Conservation (phyloP, 768 basidiomycete genomes). For the Russula sp. region DNA sequence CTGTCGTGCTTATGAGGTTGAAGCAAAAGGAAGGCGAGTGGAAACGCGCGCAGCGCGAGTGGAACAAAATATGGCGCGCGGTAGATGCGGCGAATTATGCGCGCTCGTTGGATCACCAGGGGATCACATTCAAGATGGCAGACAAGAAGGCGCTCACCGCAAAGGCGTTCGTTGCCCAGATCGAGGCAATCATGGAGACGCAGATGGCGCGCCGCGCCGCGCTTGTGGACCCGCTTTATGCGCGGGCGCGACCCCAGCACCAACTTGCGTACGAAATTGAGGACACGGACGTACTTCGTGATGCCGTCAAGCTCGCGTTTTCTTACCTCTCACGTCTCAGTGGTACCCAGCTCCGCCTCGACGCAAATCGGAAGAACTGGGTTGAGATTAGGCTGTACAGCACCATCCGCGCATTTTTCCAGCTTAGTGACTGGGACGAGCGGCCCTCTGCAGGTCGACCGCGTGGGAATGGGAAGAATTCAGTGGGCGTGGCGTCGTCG, state of each 20-base stretch:
- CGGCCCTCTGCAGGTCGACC: conserved; percentile 11
- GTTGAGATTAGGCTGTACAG: conserved; percentile 81
- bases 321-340: conserved; percentile 92
- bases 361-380: conserved; percentile 66
- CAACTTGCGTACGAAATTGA: conserved; percentile 79
- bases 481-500: neutral
- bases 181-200: conserved; percentile 80
- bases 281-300: conserved; percentile 76
- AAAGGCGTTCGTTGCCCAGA: conserved; percentile 77
- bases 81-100: conserved; percentile 92
- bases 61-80: conserved; percentile 99
- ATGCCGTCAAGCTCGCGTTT: conserved; percentile 83
- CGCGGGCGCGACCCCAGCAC: conserved; percentile 63
- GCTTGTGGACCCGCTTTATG: conserved; percentile 48
- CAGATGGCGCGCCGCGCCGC: conserved; percentile 74
- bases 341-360: conserved; percentile 74
- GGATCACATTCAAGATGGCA: conserved; percentile 80
- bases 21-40: conserved; percentile 99
- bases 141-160: conserved; percentile 83
- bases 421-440: conserved; percentile 28
- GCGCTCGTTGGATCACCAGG: conserved; percentile 92
- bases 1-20: conserved; percentile 81
- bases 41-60: conserved; percentile 95
- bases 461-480: conserved; percentile 15
- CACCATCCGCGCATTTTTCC: conserved; percentile 70